These are phyloP conservation scores for Heracleum sosnowskyi DNA, from an alignment of 129 eudicot genomes.

Conservation along the genomic window DNA sequence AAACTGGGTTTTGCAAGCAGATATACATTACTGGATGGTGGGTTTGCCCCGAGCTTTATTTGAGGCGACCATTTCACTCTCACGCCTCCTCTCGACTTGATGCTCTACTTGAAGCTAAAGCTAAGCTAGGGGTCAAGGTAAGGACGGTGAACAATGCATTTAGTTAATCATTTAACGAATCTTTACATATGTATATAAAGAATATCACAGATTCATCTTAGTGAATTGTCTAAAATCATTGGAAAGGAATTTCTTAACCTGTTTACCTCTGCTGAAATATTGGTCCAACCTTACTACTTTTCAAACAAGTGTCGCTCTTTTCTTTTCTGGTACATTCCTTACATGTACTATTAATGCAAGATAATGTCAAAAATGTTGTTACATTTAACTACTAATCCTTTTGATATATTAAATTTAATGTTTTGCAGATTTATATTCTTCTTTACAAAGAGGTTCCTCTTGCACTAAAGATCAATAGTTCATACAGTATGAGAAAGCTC, in stretches of 20 bases:
- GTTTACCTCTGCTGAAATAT: neutral
- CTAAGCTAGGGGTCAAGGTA: slow-evolving; percentile 96
- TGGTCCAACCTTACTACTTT: neutral
- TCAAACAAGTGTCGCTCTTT: neutral
- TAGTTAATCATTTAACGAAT: neutral
- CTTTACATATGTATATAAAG: neutral
- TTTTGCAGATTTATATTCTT: slow-evolving; percentile 85
- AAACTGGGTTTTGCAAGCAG: slow-evolving; percentile 35
- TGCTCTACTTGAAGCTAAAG: slow-evolving; percentile 81
- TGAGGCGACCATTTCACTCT: slow-evolving; percentile 72
- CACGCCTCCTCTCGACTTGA: slow-evolving; percentile 73
- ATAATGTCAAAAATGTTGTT: neutral
- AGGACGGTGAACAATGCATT: neutral
- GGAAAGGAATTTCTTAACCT: neutral
- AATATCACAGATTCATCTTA: neutral
- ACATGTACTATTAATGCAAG: neutral
- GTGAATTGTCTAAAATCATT: neutral
- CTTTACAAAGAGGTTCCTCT: slow-evolving; percentile 92
- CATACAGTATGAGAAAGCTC: slow-evolving; percentile 80
- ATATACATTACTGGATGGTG: slow-evolving; percentile 97
- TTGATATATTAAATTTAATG: slow-evolving; percentile 4
- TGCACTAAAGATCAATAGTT: slow-evolving; percentile 92
- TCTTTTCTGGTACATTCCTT: neutral
- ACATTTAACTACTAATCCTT: neutral
- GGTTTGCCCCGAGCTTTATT: slow-evolving; percentile 92